Evolutionary conservation across 257 asterid species (phyloP).

Genomic region (Capsicum rhomboideum): DNA sequence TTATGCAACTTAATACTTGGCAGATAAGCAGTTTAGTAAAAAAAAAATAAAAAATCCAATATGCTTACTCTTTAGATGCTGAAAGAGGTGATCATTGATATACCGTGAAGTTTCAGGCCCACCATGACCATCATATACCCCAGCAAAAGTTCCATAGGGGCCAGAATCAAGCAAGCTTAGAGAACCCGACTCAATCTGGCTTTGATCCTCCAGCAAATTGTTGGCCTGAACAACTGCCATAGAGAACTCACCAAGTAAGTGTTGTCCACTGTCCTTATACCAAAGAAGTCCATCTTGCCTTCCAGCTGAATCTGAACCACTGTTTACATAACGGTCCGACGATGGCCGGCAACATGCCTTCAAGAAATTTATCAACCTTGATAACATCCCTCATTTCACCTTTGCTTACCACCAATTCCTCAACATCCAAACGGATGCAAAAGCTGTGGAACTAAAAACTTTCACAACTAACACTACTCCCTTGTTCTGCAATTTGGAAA

Average conservation of each 20-base stretch:
- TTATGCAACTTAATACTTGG: not conserved
- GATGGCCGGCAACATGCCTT: conserved; percentile 44
- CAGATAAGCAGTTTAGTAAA: not conserved
- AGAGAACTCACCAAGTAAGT: conserved; percentile 42
- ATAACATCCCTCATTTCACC: conserved; percentile 64
- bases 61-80: conserved; percentile 31
- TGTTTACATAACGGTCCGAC: conserved; percentile 12
- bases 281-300: conserved; percentile 46
- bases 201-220: conserved; percentile 46
- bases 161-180: conserved; percentile 40
- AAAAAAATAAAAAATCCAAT: not conserved
- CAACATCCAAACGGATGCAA: conserved; percentile 52
- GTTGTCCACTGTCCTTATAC: conserved; percentile 39
- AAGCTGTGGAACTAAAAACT: not conserved
- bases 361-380: conserved; percentile 38
- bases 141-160: conserved; percentile 41
- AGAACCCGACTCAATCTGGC: conserved; percentile 49
- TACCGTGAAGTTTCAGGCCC: conserved; percentile 48
- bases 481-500: conserved; percentile 5
- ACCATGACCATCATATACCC: conserved; percentile 55
- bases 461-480: not conserved
- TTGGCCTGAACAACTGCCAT: conserved; percentile 54
- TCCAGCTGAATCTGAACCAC: conserved; percentile 35
- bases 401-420: conserved; percentile 25
- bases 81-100: conserved; percentile 35